Evolutionary conservation across 768 basidiomycete species (phyloP).

Genomic region (Serendipita sp.): DNA sequence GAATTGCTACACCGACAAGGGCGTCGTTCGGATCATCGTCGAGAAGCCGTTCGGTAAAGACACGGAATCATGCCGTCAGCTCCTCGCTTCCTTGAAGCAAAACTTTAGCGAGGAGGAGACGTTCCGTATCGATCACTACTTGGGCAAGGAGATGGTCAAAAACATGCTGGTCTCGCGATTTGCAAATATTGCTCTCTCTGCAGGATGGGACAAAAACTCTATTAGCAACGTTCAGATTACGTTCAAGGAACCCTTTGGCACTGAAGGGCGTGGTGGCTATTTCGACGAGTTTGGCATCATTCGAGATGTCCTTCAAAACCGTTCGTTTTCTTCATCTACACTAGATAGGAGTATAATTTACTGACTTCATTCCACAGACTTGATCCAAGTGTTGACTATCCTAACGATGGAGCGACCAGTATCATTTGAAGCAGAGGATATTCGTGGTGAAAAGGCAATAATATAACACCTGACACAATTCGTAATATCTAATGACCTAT

Average conservation of each 20-base stretch:
- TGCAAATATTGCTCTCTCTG: slow-evolving; percentile 79
- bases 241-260: slow-evolving; percentile 98
- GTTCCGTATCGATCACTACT: slow-evolving; percentile 97
- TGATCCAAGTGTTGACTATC: slow-evolving; percentile 87
- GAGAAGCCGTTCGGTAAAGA: slow-evolving; percentile 99
- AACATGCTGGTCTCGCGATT: slow-evolving; percentile 92
- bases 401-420: slow-evolving; percentile 97
- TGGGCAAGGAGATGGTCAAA: slow-evolving; percentile 99
- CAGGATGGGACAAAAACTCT: slow-evolving; percentile 90
- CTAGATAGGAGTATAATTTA: slow-evolving; percentile 6
- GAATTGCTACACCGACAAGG: slow-evolving; percentile 57
- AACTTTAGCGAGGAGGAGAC: slow-evolving; percentile 96
- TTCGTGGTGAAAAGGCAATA: slow-evolving; percentile 90
- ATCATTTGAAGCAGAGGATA: slow-evolving; percentile 92
- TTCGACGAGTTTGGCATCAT: slow-evolving; percentile 99
- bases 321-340: slow-evolving; percentile 35
- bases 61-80: slow-evolving; percentile 61
- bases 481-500: neutral
- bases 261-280: slow-evolving; percentile 99
- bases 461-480: neutral
- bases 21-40: slow-evolving; percentile 83
- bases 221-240: slow-evolving; percentile 97
- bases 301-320: slow-evolving; percentile 94
- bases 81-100: slow-evolving; percentile 63
- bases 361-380: slow-evolving; percentile 36